Evolutionary conservation across 169 alveolate genomes (phyloP).

Genomic region (Eimeria sp.): DNA sequence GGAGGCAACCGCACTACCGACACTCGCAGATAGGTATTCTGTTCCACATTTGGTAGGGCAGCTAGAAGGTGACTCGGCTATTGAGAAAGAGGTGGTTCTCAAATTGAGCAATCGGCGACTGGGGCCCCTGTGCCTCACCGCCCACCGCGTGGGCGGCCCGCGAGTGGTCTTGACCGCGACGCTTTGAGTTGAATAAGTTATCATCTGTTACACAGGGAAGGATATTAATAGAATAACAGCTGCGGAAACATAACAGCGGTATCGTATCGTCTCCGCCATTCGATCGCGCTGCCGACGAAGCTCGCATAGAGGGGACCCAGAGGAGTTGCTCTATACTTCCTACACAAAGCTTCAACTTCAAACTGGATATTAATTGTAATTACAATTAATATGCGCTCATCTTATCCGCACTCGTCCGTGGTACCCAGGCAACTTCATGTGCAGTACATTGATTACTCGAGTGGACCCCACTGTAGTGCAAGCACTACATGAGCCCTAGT

Average conservation of each 20-base stretch:
- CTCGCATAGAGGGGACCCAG: slow-evolving; percentile 26
- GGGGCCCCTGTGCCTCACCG: slow-evolving; percentile 37
- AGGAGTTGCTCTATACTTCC: neutral
- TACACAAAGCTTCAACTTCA: neutral
- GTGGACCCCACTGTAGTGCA: slow-evolving; percentile 17
- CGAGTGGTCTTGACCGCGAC: slow-evolving; percentile 7
- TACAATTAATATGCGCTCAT: neutral
- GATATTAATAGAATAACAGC: too few relatives aligned
- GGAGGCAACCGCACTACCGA: neutral
- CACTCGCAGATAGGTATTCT: too few relatives aligned
- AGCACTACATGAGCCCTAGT: too few relatives aligned
- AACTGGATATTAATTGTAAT: neutral
- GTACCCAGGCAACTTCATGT: neutral
- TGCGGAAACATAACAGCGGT: neutral
- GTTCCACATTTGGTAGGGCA: neutral
- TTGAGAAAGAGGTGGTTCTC: neutral
- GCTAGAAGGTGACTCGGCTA: neutral
- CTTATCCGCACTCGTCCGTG: neutral
- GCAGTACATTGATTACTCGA: neutral
- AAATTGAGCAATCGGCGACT: neutral
- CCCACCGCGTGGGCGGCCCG: neutral
- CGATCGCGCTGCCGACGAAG: slow-evolving; percentile 41
- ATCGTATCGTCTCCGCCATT: neutral
- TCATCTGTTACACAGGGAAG: slow-evolving; percentile 16
- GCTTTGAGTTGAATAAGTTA: neutral